Conservation (phyloP, 2,329 filamentous ascomycete species). For the Colletotrichum sp. region DNA sequence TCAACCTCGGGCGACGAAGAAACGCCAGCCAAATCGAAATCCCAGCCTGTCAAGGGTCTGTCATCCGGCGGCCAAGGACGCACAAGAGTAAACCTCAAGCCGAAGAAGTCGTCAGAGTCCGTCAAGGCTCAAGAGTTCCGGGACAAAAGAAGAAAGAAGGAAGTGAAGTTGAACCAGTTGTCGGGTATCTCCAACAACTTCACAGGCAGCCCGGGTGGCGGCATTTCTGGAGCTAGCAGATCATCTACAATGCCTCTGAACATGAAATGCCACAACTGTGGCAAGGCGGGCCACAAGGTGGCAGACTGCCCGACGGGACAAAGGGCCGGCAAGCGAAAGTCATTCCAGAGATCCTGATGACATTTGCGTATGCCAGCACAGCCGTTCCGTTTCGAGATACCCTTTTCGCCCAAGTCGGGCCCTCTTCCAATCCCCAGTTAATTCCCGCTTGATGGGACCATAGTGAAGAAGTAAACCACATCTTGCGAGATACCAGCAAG, state of each 20-base stretch:
- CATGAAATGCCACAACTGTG: slow-evolving; percentile 65
- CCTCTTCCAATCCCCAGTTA: background rate
- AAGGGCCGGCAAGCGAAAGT: slow-evolving; percentile 8
- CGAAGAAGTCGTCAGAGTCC: slow-evolving; percentile 45
- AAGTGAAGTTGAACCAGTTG: slow-evolving; percentile 68
- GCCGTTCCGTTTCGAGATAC: slow-evolving; percentile 8
- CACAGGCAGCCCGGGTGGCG: background rate
- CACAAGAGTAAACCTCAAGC: slow-evolving; percentile 8
- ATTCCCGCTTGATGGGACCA: background rate
- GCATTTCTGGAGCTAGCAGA: slow-evolving; percentile 18
- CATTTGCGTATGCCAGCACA: background rate
- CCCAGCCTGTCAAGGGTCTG: slow-evolving; percentile 26
- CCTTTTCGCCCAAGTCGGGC: background rate
- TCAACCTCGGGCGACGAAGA: background rate
- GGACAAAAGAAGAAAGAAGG: slow-evolving; percentile 67
- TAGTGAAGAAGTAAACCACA: background rate
- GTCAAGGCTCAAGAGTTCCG: slow-evolving; percentile 56
- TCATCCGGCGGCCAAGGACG: slow-evolving; percentile 11
- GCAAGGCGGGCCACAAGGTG: slow-evolving; percentile 64
- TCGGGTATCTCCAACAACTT: slow-evolving; percentile 60
- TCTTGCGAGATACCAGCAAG: background rate
- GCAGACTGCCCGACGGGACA: slow-evolving; percentile 54
- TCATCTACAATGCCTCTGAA: slow-evolving; percentile 32
- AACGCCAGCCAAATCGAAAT: slow-evolving; percentile 12
- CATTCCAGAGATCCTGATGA: background rate